These are phyloP conservation scores for Fusarium circinatum DNA, from an alignment of 2,329 filamentous ascomycete species.

Conservation along the genomic window DNA sequence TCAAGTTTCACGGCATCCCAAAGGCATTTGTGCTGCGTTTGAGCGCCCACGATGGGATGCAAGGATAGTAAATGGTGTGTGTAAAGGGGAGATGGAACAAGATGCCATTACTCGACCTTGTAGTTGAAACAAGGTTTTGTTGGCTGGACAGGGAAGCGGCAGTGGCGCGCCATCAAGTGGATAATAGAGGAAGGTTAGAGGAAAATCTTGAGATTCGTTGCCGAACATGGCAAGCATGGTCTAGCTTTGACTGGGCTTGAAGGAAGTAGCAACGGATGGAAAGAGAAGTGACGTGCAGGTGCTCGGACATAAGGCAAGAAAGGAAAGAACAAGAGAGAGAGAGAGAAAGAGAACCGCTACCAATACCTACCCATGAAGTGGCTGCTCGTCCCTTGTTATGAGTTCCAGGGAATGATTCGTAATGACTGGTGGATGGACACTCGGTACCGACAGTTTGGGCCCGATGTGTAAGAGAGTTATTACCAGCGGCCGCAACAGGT, in stretches of 20 bases:
- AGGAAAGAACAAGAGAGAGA: neutral
- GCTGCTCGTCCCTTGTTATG: constrained; percentile 36
- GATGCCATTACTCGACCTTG: neutral
- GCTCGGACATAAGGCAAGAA: constrained; percentile 8
- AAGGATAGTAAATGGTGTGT: neutral
- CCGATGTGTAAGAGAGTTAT: constrained; percentile 40
- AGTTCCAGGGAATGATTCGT: constrained; percentile 30
- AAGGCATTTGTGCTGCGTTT: neutral
- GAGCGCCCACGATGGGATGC: neutral
- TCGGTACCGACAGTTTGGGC: constrained; percentile 41
- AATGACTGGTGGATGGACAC: constrained; percentile 28
- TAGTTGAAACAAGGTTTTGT: constrained; percentile 42
- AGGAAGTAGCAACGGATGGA: neutral
- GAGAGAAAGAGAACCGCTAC: neutral
- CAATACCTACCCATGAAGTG: constrained; percentile 21
- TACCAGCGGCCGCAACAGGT: constrained; percentile 30
- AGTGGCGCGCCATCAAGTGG: constrained; percentile 35
- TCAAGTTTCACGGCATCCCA: neutral
- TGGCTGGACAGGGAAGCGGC: constrained; percentile 22
- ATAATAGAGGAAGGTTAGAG: constrained; percentile 31
- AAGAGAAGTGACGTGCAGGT: constrained; percentile 12
- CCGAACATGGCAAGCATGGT: constrained; percentile 12
- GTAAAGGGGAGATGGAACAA: neutral
- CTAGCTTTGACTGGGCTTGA: neutral
- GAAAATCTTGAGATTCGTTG: neutral